phyloP scores from a whole-genome alignment of 257 asterid species.

The Euphrasia confusa region DNA sequence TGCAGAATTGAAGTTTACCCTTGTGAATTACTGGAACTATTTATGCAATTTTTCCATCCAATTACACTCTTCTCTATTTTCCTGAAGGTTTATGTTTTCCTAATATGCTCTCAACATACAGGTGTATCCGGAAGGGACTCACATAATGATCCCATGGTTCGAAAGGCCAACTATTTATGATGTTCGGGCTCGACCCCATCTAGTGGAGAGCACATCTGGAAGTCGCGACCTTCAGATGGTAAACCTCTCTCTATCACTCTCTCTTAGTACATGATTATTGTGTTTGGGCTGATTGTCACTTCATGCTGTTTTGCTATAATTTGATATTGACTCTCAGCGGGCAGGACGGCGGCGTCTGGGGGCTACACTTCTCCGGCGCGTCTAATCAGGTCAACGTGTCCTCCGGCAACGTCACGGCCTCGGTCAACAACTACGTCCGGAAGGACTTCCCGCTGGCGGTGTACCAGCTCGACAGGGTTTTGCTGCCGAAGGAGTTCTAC shows the following conservation, averaged over 20 bases:
- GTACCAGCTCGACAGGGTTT: too few relatives aligned
- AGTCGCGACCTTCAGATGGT: conserved; percentile 99
- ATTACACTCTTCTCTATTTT: conserved; percentile 1
- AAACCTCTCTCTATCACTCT: conserved; percentile 8
- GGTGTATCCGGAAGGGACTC: conserved; percentile 97
- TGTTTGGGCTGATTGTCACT: not conserved
- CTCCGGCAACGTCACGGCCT: too few relatives aligned
- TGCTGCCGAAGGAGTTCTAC: conserved; percentile 28
- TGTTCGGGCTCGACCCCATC: conserved; percentile 92
- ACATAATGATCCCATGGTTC: conserved; percentile 88
- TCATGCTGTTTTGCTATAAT: not conserved
- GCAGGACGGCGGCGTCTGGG: too few relatives aligned
- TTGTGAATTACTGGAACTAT: not conserved
- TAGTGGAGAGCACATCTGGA: conserved; percentile 91
- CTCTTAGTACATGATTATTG: too few relatives aligned
- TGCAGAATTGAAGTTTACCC: conserved; percentile 5
- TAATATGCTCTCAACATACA: conserved; percentile 22
- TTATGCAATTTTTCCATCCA: not conserved
- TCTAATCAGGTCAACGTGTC: too few relatives aligned
- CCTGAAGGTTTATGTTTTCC: not conserved
- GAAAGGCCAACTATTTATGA: conserved; percentile 87
- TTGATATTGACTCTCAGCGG: not conserved
- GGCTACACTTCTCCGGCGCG: too few relatives aligned
- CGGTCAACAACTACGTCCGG: too few relatives aligned
- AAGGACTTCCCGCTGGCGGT: too few relatives aligned